Evolutionary conservation across 2,329 filamentous ascomycete species (phyloP), one percentile per base, ranked within the genome.

Genomic region (Fusarium verrucosum): DNA sequence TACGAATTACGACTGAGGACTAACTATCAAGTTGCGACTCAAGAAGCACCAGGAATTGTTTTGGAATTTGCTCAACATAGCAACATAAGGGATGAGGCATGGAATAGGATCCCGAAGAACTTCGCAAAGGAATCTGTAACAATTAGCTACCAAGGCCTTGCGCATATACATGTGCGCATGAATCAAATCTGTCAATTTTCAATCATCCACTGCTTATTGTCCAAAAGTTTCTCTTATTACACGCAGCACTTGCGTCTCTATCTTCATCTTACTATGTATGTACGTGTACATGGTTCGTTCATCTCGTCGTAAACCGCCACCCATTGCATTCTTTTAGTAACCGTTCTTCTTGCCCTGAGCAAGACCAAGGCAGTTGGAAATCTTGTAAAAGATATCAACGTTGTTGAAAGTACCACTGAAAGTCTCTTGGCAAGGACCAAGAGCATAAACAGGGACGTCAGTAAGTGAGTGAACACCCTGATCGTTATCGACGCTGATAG

Each of bases 401-500:
- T 87, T 90, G 75, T 82, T 87, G 67, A 88, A 92, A 5, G 89
- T 85, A 52, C 90, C 90, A 6, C 88, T 86, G 73, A 95, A 95
- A 14, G 84, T 78, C 70, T 92, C 88, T 75, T 92, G 89, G 79
- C 92, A 94, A 7, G 92, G 92, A 0, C 92, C 92, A 80, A 85
- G 84, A 2, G 91, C 89, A 70, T 91, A 94, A 19, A 95, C 89
- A 3, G 90, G 88, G 28, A 93, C 90, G 70, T 93, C 90, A 2
- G 90, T 93, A 62, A 93, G 80, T 22, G 87, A 91, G 80, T 93
- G 90, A 17, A 92, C 90, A 45, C 90, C 92, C 78, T 90, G 85
- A 36, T 81, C 74, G 69, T 89, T 85, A 51, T 75, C 77, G 3
- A 87, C 83, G 0, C 88, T 85, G 17, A 95, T 77, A 0, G 90